A percentile compares a stretch with the other conserved stretches of the same genome.
These are phyloP conservation scores for Saturnispora diversa DNA, from an alignment of 805 yeast genomes.

Conservation along the genomic window DNA sequence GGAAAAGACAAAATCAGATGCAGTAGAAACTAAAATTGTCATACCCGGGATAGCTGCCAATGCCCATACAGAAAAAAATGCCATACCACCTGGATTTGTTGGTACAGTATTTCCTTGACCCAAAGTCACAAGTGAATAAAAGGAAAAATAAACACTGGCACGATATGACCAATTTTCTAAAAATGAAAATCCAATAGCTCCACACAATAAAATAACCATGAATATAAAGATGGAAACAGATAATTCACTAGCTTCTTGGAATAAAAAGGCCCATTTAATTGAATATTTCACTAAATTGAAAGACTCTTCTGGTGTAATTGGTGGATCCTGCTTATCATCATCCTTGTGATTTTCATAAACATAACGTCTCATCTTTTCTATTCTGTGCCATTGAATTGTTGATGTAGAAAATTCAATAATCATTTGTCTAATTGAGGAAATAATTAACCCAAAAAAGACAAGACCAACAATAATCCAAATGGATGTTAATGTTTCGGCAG, in stretches of 20 bases:
- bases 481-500: conserved; percentile 50
- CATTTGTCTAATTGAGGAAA: conserved; percentile 60
- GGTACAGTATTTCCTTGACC: conserved; percentile 82
- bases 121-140: conserved; percentile 67
- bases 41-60: conserved; percentile 77
- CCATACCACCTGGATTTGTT: conserved; percentile 50
- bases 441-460: conserved; percentile 61
- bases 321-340: not conserved
- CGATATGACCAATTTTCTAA: conserved; percentile 70
- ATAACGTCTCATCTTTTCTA: conserved; percentile 43
- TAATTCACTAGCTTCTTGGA: conserved; percentile 35
- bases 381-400: conserved; percentile 55
- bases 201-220: conserved; percentile 59
- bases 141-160: conserved; percentile 65
- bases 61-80: conserved; percentile 75
- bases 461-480: conserved; percentile 65
- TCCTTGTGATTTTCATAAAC: conserved; percentile 23
- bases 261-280: conserved; percentile 33
- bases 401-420: conserved; percentile 55
- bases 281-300: conserved; percentile 52
- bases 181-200: conserved; percentile 54
- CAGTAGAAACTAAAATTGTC: conserved; percentile 68
- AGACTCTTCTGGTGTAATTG: conserved; percentile 30
- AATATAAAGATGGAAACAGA: conserved; percentile 37
- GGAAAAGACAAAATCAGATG: conserved; percentile 52